Evolutionary conservation across 1,284 basidiomycete genomes (phyloP).

Genomic region (Austroboletus rostrupii): DNA sequence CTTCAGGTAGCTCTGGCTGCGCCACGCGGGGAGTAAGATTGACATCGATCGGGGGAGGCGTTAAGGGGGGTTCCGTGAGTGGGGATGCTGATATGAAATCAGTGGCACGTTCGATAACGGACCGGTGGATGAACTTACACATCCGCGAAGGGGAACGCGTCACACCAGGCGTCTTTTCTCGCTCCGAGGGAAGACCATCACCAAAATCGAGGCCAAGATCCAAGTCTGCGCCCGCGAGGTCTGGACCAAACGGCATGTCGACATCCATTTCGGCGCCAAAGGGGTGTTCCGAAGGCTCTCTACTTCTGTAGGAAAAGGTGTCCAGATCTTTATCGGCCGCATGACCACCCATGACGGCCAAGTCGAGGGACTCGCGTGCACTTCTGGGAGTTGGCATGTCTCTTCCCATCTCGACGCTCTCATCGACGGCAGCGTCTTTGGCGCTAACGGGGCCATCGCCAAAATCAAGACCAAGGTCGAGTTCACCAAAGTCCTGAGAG

Average conservation of each 20-base stretch:
- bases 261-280: conserved; percentile 59
- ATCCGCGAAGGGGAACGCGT: conserved; percentile 61
- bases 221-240: conserved; percentile 50
- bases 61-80: conserved; percentile 64
- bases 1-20: conserved; percentile 37
- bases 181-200: conserved; percentile 39
- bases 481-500: conserved; percentile 74
- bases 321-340: conserved; percentile 51
- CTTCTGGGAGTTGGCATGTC: conserved; percentile 52
- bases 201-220: conserved; percentile 75
- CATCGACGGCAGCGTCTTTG: conserved; percentile 50
- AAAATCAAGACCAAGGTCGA: conserved; percentile 72
- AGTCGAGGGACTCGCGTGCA: conserved; percentile 55
- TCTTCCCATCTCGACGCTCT: conserved; percentile 71
- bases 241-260: conserved; percentile 52
- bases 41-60: conserved; percentile 49
- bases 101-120: neutral
- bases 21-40: conserved; percentile 45
- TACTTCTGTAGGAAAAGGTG: conserved; percentile 54
- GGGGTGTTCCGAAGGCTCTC: conserved; percentile 61
- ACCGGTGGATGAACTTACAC: conserved; percentile 45
- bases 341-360: conserved; percentile 49
- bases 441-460: conserved; percentile 48
- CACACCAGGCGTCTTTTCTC: conserved; percentile 53
- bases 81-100: conserved; percentile 55